phyloP scores from a whole-genome alignment of 495 filamentous ascomycete genomes.

The Ramalina intermedia region DNA sequence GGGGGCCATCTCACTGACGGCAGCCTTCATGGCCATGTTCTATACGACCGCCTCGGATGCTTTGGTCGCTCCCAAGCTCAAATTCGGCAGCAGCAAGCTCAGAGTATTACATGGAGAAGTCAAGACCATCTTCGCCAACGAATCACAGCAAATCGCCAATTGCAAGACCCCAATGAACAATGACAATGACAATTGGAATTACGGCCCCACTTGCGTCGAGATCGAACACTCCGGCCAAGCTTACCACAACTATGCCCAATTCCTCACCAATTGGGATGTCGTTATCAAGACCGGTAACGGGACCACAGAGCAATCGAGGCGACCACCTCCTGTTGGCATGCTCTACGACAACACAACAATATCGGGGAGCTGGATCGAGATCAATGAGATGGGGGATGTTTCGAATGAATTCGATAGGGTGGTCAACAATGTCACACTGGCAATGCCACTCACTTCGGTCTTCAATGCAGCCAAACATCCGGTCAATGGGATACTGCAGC shows the following conservation, averaged over 20 bases:
- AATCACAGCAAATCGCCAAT: conserved; percentile 29
- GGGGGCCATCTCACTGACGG: conserved; percentile 41
- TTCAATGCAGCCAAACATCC: conserved; percentile 42
- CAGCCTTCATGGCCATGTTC: conserved; percentile 46
- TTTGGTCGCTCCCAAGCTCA: conserved; percentile 53
- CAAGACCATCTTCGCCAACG: conserved; percentile 41
- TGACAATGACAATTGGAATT: conserved; percentile 19
- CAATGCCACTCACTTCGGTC: conserved; percentile 57
- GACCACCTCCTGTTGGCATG: conserved; percentile 10
- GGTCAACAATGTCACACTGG: conserved; percentile 59
- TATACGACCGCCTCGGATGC: conserved; percentile 65
- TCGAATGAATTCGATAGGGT: conserved; percentile 34
- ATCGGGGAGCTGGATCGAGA: conserved; percentile 10
- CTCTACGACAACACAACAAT: conserved; percentile 12
- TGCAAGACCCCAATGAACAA: conserved; percentile 46
- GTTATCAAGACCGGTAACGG: neutral
- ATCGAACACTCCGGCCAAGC: conserved; percentile 49
- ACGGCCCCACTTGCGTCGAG: conserved; percentile 41
- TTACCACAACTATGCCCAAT: conserved; percentile 18
- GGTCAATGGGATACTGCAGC: conserved; percentile 50
- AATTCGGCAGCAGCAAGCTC: conserved; percentile 30
- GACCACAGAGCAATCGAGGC: neutral
- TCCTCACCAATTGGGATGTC: conserved; percentile 4
- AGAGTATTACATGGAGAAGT: conserved; percentile 39
- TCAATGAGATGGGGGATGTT: conserved; percentile 29